These are phyloP conservation scores for Poa annua DNA, from an alignment of 176 grass and related monocot species.

Conservation along the genomic window DNA sequence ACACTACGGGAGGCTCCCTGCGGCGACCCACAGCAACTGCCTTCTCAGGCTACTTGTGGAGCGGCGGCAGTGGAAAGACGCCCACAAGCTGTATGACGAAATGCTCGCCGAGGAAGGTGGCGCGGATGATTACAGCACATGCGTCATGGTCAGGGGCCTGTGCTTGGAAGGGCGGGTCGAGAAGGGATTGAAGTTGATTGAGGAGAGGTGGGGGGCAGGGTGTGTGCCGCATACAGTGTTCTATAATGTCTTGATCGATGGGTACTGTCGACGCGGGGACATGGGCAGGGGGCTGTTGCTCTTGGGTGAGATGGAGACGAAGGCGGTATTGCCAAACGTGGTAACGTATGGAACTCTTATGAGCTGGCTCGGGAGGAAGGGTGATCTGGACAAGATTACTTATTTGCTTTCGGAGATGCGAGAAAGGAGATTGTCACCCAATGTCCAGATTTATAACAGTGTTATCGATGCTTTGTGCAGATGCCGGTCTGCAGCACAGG, in stretches of 20 bases:
- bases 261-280: slow-evolving; percentile 58
- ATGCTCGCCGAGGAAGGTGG: slow-evolving; percentile 57
- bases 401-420: slow-evolving; percentile 66
- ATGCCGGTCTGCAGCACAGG: slow-evolving; percentile 48
- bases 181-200: slow-evolving; percentile 67
- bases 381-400: slow-evolving; percentile 51
- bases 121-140: slow-evolving; percentile 70
- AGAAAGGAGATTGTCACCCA: slow-evolving; percentile 53
- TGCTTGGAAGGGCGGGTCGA: slow-evolving; percentile 72
- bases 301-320: slow-evolving; percentile 64
- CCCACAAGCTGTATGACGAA: slow-evolving; percentile 63
- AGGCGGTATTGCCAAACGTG: slow-evolving; percentile 66
- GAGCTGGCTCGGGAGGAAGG: slow-evolving; percentile 63
- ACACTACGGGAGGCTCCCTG: slow-evolving; percentile 42
- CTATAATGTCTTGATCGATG: slow-evolving; percentile 74
- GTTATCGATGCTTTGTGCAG: slow-evolving; percentile 58
- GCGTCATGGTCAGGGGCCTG: slow-evolving; percentile 66
- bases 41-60: slow-evolving; percentile 63
- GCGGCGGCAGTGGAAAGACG: slow-evolving; percentile 38
- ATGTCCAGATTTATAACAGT: slow-evolving; percentile 73
- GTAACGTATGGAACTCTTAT: slow-evolving; percentile 69
- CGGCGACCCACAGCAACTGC: slow-evolving; percentile 43
- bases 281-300: slow-evolving; percentile 56
- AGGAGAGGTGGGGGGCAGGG: slow-evolving; percentile 71
- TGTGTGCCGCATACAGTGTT: slow-evolving; percentile 63